A percentile compares a stretch with the other conserved stretches of the same genome.
Evolutionary conservation across 306 rosid species (phyloP).

Genomic region (Castanospermum australe): DNA sequence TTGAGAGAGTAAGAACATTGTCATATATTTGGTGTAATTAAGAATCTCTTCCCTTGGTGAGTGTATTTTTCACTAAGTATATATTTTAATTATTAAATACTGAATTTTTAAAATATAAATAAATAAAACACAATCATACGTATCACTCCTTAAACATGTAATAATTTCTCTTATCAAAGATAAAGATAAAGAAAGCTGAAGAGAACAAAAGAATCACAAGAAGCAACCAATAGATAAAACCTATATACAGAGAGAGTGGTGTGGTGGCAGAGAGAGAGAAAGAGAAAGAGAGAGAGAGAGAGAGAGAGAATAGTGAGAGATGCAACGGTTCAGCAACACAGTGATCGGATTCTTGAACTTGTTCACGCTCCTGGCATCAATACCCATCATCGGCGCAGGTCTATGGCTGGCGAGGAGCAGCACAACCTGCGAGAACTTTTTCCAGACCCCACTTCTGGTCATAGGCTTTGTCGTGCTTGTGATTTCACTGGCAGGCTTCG

Average conservation of each 20-base stretch:
- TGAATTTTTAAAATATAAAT: too few relatives aligned
- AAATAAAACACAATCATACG: too few relatives aligned
- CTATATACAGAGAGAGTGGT: neutral
- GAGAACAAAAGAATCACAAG: slow-evolving; percentile 21
- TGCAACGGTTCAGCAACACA: slow-evolving; percentile 86
- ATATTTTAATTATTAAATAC: too few relatives aligned
- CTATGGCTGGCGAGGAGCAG: slow-evolving; percentile 85
- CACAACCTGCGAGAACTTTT: slow-evolving; percentile 69
- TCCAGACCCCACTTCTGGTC: slow-evolving; percentile 75
- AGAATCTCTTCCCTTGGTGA: too few relatives aligned
- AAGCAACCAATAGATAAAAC: neutral
- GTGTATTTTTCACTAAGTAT: too few relatives aligned
- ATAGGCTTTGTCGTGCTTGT: slow-evolving; percentile 75
- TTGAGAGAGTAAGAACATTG: too few relatives aligned
- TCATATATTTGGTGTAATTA: too few relatives aligned
- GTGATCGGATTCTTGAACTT: slow-evolving; percentile 85
- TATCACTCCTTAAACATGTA: too few relatives aligned
- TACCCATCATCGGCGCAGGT: slow-evolving; percentile 88
- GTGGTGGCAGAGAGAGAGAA: neutral
- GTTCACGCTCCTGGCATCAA: slow-evolving; percentile 75
- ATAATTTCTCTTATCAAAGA: too few relatives aligned
- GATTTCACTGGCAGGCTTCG: slow-evolving; percentile 77
- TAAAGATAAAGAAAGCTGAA: neutral
- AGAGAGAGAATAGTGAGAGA: neutral
- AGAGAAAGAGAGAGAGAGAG: neutral